Conservation (phyloP, 345 rosid genomes). For the Iberis pinnata region DNA sequence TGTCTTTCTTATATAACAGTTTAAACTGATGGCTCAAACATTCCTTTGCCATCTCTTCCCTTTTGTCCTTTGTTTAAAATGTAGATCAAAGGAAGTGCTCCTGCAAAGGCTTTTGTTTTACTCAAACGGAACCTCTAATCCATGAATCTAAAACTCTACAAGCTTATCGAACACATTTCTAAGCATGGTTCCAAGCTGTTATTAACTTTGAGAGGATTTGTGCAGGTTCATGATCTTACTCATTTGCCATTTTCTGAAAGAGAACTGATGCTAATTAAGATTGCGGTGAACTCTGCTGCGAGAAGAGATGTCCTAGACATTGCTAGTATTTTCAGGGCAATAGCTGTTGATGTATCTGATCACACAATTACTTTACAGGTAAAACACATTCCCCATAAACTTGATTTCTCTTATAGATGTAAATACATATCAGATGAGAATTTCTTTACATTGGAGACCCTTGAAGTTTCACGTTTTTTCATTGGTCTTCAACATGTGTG, state of each 20-base stretch:
- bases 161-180: constrained; percentile 4
- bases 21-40: neutral
- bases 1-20: neutral
- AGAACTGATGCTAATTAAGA: constrained; percentile 60
- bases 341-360: constrained; percentile 64
- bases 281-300: constrained; percentile 55
- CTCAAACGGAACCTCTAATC: neutral
- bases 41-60: neutral
- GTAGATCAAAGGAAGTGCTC: neutral
- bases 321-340: constrained; percentile 68
- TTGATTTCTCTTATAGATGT: neutral
- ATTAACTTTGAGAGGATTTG: constrained; percentile 7
- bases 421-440: neutral
- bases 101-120: neutral
- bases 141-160: constrained; percentile 7
- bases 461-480: constrained; percentile 1
- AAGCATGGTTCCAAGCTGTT: constrained; percentile 2
- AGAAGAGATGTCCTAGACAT: constrained; percentile 65
- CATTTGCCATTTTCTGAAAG: constrained; percentile 66
- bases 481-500: constrained; percentile 4
- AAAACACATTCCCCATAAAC: constrained; percentile 6
- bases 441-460: neutral
- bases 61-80: neutral
- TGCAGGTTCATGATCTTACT: constrained; percentile 61
- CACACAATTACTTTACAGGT: constrained; percentile 74